Base-by-base conservation (phyloP, 768 basidiomycete species). In the Boletus vinaceobasis region DNA sequence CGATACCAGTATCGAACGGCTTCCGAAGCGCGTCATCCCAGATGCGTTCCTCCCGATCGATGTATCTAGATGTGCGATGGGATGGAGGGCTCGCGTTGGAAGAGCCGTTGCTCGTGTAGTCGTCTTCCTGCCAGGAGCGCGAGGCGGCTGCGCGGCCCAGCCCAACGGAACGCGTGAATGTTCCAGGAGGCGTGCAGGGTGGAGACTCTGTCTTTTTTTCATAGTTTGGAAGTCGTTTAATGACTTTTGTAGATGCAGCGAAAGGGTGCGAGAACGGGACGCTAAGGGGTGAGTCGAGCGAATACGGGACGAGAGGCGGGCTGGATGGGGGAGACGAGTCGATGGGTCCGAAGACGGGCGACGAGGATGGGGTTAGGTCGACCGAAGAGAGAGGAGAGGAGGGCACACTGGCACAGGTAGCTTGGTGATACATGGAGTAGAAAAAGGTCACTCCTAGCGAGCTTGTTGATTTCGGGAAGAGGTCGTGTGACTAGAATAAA, bases 231-330 rank as follows among this genome's bases (percentile, higher is more conserved):
- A 73, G 77, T 5, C 61, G 62, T 60, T 74, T 75, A 29, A 60
- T 71, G 4, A 78, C 75, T 52, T 80, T 81, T 4, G 78, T 77
- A 1, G 84, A 83, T 0, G 77, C 86, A 13, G 87, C 82, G 50
- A 84, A 81, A 0, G 85, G 85, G 60, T 87, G 68, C 55, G 58
- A 52, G 26, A 66, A 56, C 7, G 56, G 40, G 14, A 14, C 26
- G 36, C 46, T 52, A n/a, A 43, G 73, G 65, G 38, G 76, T 64
- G 40, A 73, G 68, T 57, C 60, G 67, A 71, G 49, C 57, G 71
- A 61, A 32, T 49, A 65, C 1, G 55, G 66, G 15, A 31, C 65
- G 43, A 73, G 58, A 17, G 48, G 35, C 0, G 73, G 73, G 35
- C 74, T 75, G 5, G 71, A 69, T 5, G 64, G 67, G 0, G 75